Evolutionary conservation across 495 filamentous ascomycete species (phyloP), one percentile per base, ranked within the genome.

Genomic region (Lasiosphaeria miniovina): DNA sequence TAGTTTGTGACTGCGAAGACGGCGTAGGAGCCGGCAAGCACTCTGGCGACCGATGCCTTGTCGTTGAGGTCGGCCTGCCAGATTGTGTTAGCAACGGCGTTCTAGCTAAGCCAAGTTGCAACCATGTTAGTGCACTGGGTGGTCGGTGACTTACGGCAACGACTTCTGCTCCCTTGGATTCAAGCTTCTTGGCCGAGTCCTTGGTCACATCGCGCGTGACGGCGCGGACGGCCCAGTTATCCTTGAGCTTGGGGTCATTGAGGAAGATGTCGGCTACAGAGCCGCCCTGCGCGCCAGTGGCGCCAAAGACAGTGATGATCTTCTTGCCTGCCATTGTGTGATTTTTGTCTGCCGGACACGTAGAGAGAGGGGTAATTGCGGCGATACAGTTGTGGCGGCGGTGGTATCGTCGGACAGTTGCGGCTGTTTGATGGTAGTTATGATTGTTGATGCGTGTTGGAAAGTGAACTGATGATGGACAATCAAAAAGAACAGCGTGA

Each of bases 271-370:
- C 70, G 59, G 85, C 73, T 15, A 89, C 79, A 0, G 84, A 85
- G 43, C 81, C 75, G 36, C 86, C 86, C 63, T 88, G 86, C 33
- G 74, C 75, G 61, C 86, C 85, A 17, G 86, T 88, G 9, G 83
- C 82, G 14, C 84, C 85, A 64, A 87, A 85, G 35, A 89, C 76
- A 24, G 80, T 81, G 66, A 88, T 74, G 58, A 83, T 57, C 58
- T 57, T 64, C 50, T 55, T 61, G 40, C 36, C 34, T 0, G 58
- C 36, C 58, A 60, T 60, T 54, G 38, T 41, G 38, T 41, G 24
- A 2, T 24, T 24, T 24, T 24, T 0, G 24, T 24, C 24, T 24
- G 24, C 2, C 24, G 24, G 0, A 24, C 1, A 2, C 1, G 24
- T 24, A 2, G 24, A 24, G 24, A 24, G 24, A 24, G 24, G 24